Evolutionary conservation across 202 grass and related monocot species (phyloP).

Genomic region (Panicum hallii): DNA sequence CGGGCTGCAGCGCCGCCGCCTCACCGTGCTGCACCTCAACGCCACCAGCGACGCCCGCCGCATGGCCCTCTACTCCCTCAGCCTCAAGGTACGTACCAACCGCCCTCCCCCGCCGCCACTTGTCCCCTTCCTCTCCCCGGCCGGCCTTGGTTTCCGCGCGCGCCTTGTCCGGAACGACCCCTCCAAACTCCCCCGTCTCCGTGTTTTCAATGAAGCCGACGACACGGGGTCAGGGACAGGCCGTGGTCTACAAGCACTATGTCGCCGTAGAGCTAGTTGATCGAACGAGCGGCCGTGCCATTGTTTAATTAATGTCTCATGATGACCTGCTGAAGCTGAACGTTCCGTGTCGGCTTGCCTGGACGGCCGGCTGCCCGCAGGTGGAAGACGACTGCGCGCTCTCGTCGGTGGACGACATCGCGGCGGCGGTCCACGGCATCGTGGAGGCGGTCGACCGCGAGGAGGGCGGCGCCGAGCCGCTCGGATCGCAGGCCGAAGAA

Average conservation of each 20-base stretch:
- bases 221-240: slow-evolving; percentile 4
- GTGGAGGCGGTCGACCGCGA: slow-evolving; percentile 53
- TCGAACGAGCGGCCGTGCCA: too few species aligned
- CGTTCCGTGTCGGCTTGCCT: background rate
- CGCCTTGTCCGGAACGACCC: slow-evolving; percentile 1
- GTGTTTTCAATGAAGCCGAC: slow-evolving; percentile 4
- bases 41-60: slow-evolving; percentile 44
- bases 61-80: slow-evolving; percentile 73
- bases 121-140: background rate
- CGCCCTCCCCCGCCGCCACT: too few species aligned
- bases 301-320: background rate
- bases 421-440: slow-evolving; percentile 73
- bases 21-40: slow-evolving; percentile 79
- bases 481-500: background rate
- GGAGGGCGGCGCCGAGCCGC: background rate
- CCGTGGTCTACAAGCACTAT: background rate
- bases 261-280: background rate
- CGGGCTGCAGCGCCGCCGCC: slow-evolving; percentile 59
- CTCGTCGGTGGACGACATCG: slow-evolving; percentile 73
- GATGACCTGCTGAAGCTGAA: background rate
- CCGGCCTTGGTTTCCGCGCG: background rate
- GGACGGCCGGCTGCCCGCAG: slow-evolving; percentile 39
- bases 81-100: slow-evolving; percentile 69
- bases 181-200: slow-evolving; percentile 32
- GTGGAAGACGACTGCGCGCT: slow-evolving; percentile 86